Percentiles rank a stretch among this genome's conserved stretches.
phyloP scores from a whole-genome alignment of 352 stramenopile genomes.

The Plasmopara halstedii region DNA sequence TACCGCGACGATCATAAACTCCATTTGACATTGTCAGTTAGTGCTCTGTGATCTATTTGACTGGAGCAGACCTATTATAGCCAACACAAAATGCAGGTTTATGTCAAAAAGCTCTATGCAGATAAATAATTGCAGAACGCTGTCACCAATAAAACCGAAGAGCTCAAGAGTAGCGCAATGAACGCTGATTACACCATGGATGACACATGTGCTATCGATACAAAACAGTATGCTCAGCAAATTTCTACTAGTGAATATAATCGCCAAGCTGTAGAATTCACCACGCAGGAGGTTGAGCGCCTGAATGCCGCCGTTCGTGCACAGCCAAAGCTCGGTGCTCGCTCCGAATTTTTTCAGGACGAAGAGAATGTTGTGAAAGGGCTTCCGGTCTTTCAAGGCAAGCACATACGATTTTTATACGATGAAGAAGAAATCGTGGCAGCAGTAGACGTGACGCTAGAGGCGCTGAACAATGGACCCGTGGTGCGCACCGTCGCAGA shows the following conservation, averaged over 20 bases:
- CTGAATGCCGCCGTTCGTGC: slow-evolving; percentile 55
- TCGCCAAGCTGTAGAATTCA: slow-evolving; percentile 61
- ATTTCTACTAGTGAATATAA: slow-evolving; percentile 53
- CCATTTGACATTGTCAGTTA: slow-evolving; percentile 20
- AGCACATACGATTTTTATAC: slow-evolving; percentile 77
- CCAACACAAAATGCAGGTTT: no score
- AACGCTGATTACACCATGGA: slow-evolving; percentile 10
- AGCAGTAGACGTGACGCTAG: slow-evolving; percentile 54
- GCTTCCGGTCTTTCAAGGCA: slow-evolving; percentile 67
- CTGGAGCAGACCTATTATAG: no score
- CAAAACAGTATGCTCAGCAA: slow-evolving; percentile 22
- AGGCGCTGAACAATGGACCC: slow-evolving; percentile 37
- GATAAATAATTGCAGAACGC: no score
- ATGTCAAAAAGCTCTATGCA: no score
- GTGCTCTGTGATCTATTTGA: no score
- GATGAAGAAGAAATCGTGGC: slow-evolving; percentile 62
- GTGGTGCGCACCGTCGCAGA: slow-evolving; percentile 57
- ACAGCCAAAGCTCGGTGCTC: slow-evolving; percentile 37
- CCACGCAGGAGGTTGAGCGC: slow-evolving; percentile 46
- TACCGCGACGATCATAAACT: slow-evolving; percentile 44
- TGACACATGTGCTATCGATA: slow-evolving; percentile 1
- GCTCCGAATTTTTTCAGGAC: slow-evolving; percentile 61
- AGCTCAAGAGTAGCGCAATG: slow-evolving; percentile 7
- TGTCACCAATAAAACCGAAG: not conserved
- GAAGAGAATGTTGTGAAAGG: slow-evolving; percentile 44